phyloP scores from a whole-genome alignment of 2,329 filamentous ascomycete species.

The Teratosphaeria gauchensis region DNA sequence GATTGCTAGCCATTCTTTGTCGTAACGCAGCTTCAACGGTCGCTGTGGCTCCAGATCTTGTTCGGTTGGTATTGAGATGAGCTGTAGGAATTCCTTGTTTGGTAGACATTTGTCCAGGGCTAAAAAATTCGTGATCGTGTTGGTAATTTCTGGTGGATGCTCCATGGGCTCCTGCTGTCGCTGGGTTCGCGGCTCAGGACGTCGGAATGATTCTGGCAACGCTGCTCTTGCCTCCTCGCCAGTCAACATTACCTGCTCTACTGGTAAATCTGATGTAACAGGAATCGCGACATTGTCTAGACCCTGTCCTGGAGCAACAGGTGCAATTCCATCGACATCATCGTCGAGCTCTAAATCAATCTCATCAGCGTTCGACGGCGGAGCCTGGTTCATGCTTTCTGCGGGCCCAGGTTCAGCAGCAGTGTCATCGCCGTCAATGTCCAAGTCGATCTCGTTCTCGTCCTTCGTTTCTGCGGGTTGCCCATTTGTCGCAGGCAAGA shows the following conservation, averaged over 20 bases:
- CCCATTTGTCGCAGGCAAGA: neutral
- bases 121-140: slow-evolving; percentile 72
- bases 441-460: slow-evolving; percentile 55
- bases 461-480: slow-evolving; percentile 37
- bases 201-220: slow-evolving; percentile 63
- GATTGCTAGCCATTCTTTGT: slow-evolving; percentile 92
- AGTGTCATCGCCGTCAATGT: slow-evolving; percentile 27
- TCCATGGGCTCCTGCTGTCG: slow-evolving; percentile 42
- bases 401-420: slow-evolving; percentile 7
- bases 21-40: slow-evolving; percentile 63
- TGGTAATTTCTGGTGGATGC: slow-evolving; percentile 62
- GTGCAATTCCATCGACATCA: slow-evolving; percentile 16
- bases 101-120: slow-evolving; percentile 86
- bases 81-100: slow-evolving; percentile 69
- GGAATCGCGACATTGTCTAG: slow-evolving; percentile 17
- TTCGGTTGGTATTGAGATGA: slow-evolving; percentile 53
- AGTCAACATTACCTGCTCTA: neutral
- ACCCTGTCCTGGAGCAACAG: slow-evolving; percentile 14
- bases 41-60: slow-evolving; percentile 23
- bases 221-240: slow-evolving; percentile 45
- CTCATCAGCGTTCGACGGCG: slow-evolving; percentile 30
- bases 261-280: slow-evolving; percentile 9
- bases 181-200: slow-evolving; percentile 10
- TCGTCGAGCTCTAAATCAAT: slow-evolving; percentile 30
- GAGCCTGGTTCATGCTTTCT: slow-evolving; percentile 1